Evolutionary conservation across 139 green algal species (phyloP), one percentile per base, ranked within the genome.

Genomic region (Parachlorella kessleri): DNA sequence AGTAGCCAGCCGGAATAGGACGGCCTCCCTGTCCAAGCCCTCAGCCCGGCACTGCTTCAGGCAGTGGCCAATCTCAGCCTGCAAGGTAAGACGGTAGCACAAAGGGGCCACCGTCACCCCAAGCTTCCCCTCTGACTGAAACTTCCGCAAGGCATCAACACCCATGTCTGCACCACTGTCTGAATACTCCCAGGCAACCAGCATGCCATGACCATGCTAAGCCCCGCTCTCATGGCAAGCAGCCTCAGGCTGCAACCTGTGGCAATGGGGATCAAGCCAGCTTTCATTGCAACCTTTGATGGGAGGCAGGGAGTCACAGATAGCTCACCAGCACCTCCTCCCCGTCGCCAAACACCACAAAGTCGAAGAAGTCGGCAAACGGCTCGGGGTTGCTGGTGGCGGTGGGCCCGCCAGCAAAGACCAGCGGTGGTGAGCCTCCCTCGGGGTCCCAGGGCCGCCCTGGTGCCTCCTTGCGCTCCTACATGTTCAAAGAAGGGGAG

Each of bases 331-430:
- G 81, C 68, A 83, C n/a, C 70, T 82, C 89, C 72, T 90, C 89
- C 48, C 89, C 85, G 74, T 92, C 88, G 6, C 91, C 91, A 23
- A 95, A 81, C 18, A 87, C 89, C 48, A 95, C 77, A 54, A 93
- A 95, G 71, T 95, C 91, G 41, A 94, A 91, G 68, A 95, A 95
- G 68, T 93, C 87, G 30, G 84, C 69, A 39, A 94, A 94, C 33
- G 91, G 91, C 85, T 95, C 91, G 28, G 91, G 91, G 76, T 95
- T 95, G 65, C 83, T 91, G 28, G 91, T 95, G 69, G 91, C 91
- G 23, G 91, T 95, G 65, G 91, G 91, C 3, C 91, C 91, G 37
- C 86, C 90, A 7, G 88, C 90, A 72, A 94, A 94, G 41, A 94
- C 79, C 59, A 94, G 81, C 30, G 90, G 90, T 26, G 40, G 73